Evolutionary conservation across 176 grass and related monocot genomes (phyloP), one percentile per base, ranked within the genome.

Genomic region (Ensete glaucum): DNA sequence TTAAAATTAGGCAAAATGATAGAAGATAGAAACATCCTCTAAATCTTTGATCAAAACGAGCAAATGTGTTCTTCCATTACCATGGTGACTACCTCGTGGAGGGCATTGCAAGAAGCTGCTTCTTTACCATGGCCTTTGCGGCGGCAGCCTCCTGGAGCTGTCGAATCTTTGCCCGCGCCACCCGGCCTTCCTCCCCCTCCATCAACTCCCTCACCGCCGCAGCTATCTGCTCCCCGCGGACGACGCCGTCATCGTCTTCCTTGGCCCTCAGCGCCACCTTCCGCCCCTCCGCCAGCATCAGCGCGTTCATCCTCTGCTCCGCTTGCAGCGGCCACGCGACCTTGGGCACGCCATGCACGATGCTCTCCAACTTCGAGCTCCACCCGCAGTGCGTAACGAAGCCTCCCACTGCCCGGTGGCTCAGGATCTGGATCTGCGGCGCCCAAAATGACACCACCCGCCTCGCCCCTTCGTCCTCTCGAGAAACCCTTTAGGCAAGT

Each of bases 121-220:
- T 5, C 29, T 3, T 34, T 34, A 5, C 29, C 4, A 34, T 34
- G 29, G 29, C 29, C 29, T 34, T 34, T 34, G 29, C 29, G 3
- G 29, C 29, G 29, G 29, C 29, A 0, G 3, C 29, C 3, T 34
- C 29, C 29, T 5, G 0, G 3, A 34, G 29, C 4, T 43, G 0
- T 43, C 34, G 34, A 0, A 43, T 4, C 34, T 0, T 43, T 43
- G 34, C 34, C 34, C 4, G 34, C 34, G 4, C 34, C 25, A 2
- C 64, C 25, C 34, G 14, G 6, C 64, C 64, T 15, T 29, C 10
- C 48, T 52, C 73, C 60, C 60, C 55, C 54, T 20, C 73, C 73
- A 75, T 60, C 1, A 75, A 54, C 73, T 57, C 11, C 54, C 73
- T 76, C 13, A 76, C 20, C 11, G 25, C 73, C 73, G 11, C n/a